Percentiles rank a stretch among this genome's conserved stretches.
These are phyloP conservation scores for Phoma sp. DNA, from an alignment of 2,329 filamentous ascomycete genomes.

Conservation along the genomic window DNA sequence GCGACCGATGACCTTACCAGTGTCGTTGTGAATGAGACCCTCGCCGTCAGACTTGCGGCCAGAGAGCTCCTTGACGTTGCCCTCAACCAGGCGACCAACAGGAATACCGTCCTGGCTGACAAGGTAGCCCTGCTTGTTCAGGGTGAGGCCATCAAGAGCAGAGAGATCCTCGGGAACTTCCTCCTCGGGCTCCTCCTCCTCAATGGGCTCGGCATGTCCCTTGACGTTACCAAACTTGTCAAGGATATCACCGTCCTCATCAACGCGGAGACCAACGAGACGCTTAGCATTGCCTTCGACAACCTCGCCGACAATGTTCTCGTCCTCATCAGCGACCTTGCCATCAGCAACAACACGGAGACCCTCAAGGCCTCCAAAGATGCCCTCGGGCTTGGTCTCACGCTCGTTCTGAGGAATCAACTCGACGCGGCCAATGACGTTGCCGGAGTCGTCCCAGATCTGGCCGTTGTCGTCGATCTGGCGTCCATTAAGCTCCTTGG, in stretches of 20 bases:
- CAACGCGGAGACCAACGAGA: slow-evolving; percentile 63
- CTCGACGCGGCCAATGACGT: slow-evolving; percentile 71
- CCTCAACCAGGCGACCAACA: slow-evolving; percentile 69
- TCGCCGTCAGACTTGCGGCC: slow-evolving; percentile 75
- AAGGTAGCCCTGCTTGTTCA: slow-evolving; percentile 59
- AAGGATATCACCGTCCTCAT: slow-evolving; percentile 67
- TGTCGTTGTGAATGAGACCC: slow-evolving; percentile 74
- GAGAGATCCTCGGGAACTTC: slow-evolving; percentile 52
- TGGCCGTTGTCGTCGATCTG: slow-evolving; percentile 76
- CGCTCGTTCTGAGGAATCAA: slow-evolving; percentile 70
- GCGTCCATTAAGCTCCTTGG: slow-evolving; percentile 67
- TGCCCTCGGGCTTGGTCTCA: slow-evolving; percentile 57
- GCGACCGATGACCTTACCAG: slow-evolving; percentile 70
- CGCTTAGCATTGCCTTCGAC: slow-evolving; percentile 66
- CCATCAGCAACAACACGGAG: slow-evolving; percentile 56
- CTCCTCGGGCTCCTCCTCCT: slow-evolving; percentile 53
- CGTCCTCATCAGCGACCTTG: slow-evolving; percentile 58
- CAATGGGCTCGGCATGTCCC: slow-evolving; percentile 63
- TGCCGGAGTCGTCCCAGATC: slow-evolving; percentile 74
- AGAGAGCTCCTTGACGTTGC: slow-evolving; percentile 66
- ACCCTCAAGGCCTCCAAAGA: slow-evolving; percentile 57
- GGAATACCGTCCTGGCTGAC: slow-evolving; percentile 58
- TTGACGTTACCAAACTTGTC: slow-evolving; percentile 68
- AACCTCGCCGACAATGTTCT: slow-evolving; percentile 59
- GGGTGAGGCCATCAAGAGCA: slow-evolving; percentile 52